phyloP scores from a whole-genome alignment of 2,329 filamentous ascomycete genomes.

The Cladosporium halotolerans region DNA sequence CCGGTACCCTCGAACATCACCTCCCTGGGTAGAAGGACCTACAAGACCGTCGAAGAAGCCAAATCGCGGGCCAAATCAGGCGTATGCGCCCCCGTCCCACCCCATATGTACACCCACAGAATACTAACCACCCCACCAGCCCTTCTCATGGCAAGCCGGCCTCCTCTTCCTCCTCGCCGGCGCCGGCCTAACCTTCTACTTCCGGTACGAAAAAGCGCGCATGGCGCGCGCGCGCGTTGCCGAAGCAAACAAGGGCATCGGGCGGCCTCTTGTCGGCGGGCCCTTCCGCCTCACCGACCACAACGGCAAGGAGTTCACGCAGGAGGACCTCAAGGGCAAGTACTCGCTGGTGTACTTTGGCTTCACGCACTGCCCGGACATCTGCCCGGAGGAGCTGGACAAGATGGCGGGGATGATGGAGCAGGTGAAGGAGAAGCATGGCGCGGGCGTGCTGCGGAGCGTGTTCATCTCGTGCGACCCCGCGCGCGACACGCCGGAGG shows the following conservation, averaged over 20 bases:
- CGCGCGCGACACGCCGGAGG: slow-evolving; percentile 76
- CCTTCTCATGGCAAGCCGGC: slow-evolving; percentile 90
- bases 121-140: slow-evolving; percentile 43
- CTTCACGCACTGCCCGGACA: slow-evolving; percentile 96
- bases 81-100: slow-evolving; percentile 23
- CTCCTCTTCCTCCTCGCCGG: slow-evolving; percentile 77
- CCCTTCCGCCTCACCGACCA: slow-evolving; percentile 77
- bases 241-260: slow-evolving; percentile 87
- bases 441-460: slow-evolving; percentile 54
- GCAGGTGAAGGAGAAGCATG: slow-evolving; percentile 45
- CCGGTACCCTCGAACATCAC: slow-evolving; percentile 12
- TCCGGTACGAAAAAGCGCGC: slow-evolving; percentile 85
- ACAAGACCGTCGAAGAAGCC: slow-evolving; percentile 41
- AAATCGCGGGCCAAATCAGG: slow-evolving; percentile 40
- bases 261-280: slow-evolving; percentile 87
- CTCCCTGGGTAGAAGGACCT: slow-evolving; percentile 20
- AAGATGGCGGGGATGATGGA: slow-evolving; percentile 98
- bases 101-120: slow-evolving; percentile 10
- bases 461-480: slow-evolving; percentile 97
- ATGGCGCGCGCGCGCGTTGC: slow-evolving; percentile 84
- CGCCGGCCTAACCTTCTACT: slow-evolving; percentile 76
- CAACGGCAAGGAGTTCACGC: slow-evolving; percentile 69
- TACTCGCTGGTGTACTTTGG: slow-evolving; percentile 93
- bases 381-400: slow-evolving; percentile 97
- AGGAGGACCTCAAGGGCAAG: slow-evolving; percentile 76